Evolutionary conservation across 495 filamentous ascomycete species (phyloP).

Genomic region (Trypethelium eluteriae): DNA sequence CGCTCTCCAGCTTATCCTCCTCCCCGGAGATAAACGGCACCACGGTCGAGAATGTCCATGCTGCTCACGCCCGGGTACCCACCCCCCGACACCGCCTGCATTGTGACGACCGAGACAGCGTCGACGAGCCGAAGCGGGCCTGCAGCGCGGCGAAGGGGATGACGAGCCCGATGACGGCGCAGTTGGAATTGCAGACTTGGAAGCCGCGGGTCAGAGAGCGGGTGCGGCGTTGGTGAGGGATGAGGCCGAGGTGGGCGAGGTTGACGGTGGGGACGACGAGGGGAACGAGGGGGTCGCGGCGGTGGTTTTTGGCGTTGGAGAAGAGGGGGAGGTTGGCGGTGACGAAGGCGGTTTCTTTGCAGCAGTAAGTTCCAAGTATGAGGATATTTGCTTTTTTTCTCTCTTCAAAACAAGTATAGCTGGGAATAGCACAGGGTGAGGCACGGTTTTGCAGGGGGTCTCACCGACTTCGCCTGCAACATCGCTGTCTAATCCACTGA

Average conservation of each 20-base stretch:
- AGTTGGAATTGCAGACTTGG: constrained; percentile 43
- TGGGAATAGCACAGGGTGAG: too few relatives aligned
- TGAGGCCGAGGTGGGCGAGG: constrained; percentile 35
- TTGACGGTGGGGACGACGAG: constrained; percentile 42
- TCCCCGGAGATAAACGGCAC: constrained; percentile 41
- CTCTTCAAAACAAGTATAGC: too few relatives aligned
- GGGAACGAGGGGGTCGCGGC: constrained; percentile 38
- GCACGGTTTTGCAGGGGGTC: background rate
- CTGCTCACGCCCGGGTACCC: constrained; percentile 41
- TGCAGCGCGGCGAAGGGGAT: constrained; percentile 40
- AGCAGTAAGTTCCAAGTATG: background rate
- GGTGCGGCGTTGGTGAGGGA: constrained; percentile 35
- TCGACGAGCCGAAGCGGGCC: constrained; percentile 36
- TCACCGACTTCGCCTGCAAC: constrained; percentile 39
- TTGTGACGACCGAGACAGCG: constrained; percentile 37
- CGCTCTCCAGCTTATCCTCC: constrained; percentile 40
- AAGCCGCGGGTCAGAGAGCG: constrained; percentile 35
- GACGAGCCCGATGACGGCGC: constrained; percentile 41
- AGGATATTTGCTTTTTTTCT: background rate
- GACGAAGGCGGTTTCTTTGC: constrained; percentile 39
- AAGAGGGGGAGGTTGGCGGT: constrained; percentile 37
- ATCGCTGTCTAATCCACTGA: constrained; percentile 41
- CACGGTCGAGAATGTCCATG: constrained; percentile 43
- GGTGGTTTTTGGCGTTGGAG: constrained; percentile 42
- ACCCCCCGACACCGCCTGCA: constrained; percentile 41